A percentile compares a stretch with the other conserved stretches of the same genome.
These are phyloP conservation scores for Phaeosphaeriaceae sp. DNA, from an alignment of 2,329 filamentous ascomycete species.

Conservation along the genomic window DNA sequence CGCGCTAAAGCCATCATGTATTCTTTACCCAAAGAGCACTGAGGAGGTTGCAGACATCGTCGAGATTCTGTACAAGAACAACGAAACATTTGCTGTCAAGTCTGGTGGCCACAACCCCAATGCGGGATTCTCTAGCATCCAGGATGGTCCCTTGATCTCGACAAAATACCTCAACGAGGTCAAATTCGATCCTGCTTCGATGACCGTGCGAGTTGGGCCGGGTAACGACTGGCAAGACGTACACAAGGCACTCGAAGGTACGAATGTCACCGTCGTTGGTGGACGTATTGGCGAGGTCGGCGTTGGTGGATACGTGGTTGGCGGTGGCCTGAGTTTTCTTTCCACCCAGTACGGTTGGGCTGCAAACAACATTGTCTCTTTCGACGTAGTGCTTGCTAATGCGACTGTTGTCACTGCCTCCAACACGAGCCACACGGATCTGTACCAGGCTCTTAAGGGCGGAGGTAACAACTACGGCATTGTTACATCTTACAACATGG, in stretches of 20 bases:
- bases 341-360: constrained; percentile 54
- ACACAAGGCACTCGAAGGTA: constrained; percentile 45
- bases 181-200: constrained; percentile 6
- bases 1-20: constrained; percentile 35
- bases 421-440: constrained; percentile 46
- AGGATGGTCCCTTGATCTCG: constrained; percentile 52
- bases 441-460: constrained; percentile 53
- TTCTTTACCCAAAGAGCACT: constrained; percentile 45
- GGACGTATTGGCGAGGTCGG: constrained; percentile 57
- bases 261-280: constrained; percentile 48
- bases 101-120: constrained; percentile 58
- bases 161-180: constrained; percentile 45
- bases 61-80: constrained; percentile 51
- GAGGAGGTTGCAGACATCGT: constrained; percentile 61
- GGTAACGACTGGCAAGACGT: constrained; percentile 41
- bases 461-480: constrained; percentile 55
- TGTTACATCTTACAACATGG: constrained; percentile 46
- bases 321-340: constrained; percentile 51
- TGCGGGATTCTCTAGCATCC: constrained; percentile 53
- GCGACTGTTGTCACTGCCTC: constrained; percentile 53
- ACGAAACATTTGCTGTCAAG: constrained; percentile 62
- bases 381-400: constrained; percentile 57
- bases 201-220: constrained; percentile 32
- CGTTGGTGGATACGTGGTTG: constrained; percentile 54
- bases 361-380: constrained; percentile 55